Conservation (phyloP, 2,329 filamentous ascomycete species). For the Hymenoscyphus infarciens region DNA sequence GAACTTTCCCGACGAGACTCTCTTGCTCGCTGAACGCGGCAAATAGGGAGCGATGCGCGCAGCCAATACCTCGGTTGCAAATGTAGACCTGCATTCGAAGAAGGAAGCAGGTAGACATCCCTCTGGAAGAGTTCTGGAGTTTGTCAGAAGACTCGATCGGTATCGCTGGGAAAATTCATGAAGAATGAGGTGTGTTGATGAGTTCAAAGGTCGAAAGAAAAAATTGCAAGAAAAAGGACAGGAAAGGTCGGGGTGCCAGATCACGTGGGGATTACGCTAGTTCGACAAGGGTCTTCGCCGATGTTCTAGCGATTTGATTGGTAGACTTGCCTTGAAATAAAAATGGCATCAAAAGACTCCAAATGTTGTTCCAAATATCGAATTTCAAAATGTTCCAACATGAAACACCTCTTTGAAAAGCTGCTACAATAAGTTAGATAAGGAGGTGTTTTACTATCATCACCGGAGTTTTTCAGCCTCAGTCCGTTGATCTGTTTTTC, state of each 20-base stretch:
- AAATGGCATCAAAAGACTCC: no score
- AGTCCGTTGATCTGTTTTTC: no score
- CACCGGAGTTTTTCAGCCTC: no score
- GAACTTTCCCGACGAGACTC: constrained; percentile 4
- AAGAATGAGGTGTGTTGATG: background rate
- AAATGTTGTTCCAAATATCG: no score
- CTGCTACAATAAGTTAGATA: no score
- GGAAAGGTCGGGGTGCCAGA: background rate
- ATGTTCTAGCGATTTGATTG: background rate
- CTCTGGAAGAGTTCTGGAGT: background rate
- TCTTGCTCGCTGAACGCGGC: constrained; percentile 9
- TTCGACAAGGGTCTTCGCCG: background rate
- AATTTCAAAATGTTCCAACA: no score
- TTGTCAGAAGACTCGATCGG: background rate
- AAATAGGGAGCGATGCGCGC: background rate
- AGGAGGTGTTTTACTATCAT: no score
- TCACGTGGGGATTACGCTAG: background rate
- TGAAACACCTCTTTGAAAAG: no score
- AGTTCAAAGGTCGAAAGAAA: background rate
- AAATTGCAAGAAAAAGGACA: background rate
- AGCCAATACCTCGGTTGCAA: constrained; percentile 1
- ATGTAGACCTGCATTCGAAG: background rate
- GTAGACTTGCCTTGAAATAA: background rate
- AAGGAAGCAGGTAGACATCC: background rate
- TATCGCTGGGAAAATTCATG: background rate